Conservation (phyloP, 2,329 filamentous ascomycete species). For the Aspergillus ruber region DNA sequence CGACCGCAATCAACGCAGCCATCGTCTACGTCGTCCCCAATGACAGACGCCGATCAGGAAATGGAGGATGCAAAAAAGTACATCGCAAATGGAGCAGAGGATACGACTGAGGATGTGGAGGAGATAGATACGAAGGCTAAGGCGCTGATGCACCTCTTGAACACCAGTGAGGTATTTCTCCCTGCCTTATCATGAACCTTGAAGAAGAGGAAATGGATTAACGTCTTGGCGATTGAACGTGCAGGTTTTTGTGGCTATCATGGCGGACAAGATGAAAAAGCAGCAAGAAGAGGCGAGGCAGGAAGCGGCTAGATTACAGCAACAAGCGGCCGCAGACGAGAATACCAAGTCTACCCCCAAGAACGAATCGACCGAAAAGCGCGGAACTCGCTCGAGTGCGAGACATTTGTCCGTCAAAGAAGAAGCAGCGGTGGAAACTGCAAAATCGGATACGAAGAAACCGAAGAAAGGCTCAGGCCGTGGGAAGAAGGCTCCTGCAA, state of each 20-base stretch:
- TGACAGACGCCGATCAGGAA: conserved; percentile 12
- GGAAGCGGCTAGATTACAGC: conserved; percentile 26
- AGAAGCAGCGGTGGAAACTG: conserved; percentile 12
- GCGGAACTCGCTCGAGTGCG: conserved; percentile 27
- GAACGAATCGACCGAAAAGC: conserved; percentile 13
- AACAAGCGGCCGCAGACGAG: conserved; percentile 18
- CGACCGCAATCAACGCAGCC: conserved; percentile 24
- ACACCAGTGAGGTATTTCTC: conserved; percentile 37
- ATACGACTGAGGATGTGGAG: conserved; percentile 24
- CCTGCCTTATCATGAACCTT: background rate
- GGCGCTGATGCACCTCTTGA: conserved; percentile 40
- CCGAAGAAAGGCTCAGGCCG: conserved; percentile 18
- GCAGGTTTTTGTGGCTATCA: conserved; percentile 44
- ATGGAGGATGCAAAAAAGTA: conserved; percentile 3
- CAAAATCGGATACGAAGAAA: conserved; percentile 12
- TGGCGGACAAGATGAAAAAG: conserved; percentile 46
- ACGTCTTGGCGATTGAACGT: conserved; percentile 4
- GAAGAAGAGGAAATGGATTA: background rate
- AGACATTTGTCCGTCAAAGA: conserved; percentile 15
- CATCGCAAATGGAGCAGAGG: conserved; percentile 12
- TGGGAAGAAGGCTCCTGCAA: conserved; percentile 20
- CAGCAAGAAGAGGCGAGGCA: conserved; percentile 39
- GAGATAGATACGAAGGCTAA: conserved; percentile 40
- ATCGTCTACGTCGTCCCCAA: conserved; percentile 29
- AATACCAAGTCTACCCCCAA: conserved; percentile 19